These are phyloP conservation scores for Galerina sulciceps DNA, from an alignment of 768 basidiomycete species.

Conservation along the genomic window DNA sequence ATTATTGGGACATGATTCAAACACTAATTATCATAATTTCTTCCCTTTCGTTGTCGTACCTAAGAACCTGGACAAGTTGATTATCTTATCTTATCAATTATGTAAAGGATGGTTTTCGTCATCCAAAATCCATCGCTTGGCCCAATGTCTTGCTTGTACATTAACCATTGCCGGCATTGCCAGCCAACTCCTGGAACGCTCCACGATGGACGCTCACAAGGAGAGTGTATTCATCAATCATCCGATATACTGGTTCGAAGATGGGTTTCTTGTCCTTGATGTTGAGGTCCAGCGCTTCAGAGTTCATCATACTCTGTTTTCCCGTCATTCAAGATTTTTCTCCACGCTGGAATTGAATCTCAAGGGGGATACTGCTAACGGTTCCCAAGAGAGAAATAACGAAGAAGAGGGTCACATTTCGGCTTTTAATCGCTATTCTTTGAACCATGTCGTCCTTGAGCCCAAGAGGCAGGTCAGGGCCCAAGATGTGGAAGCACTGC, in stretches of 20 bases:
- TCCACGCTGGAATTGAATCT: constrained; percentile 8
- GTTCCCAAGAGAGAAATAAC: not conserved
- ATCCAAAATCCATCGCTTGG: too few species aligned
- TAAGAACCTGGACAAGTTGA: too few species aligned
- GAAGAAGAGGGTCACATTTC: not conserved
- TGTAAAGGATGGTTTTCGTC: too few species aligned
- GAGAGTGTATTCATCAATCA: constrained; percentile 31
- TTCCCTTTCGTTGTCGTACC: too few species aligned
- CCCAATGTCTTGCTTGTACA: too few species aligned
- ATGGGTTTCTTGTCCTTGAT: constrained; percentile 61
- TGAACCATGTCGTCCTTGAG: constrained; percentile 26
- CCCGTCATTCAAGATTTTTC: constrained; percentile 52
- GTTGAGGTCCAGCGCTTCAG: constrained; percentile 53
- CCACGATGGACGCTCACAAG: not conserved
- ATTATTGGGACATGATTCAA: too few species aligned
- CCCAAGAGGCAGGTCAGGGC: constrained; percentile 38
- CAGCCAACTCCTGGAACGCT: not conserved
- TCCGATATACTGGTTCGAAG: constrained; percentile 66
- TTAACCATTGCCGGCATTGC: too few species aligned
- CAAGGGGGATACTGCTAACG: not conserved
- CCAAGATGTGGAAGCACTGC: constrained; percentile 56
- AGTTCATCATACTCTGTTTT: constrained; percentile 57
- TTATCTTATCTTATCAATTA: too few species aligned
- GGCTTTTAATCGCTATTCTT: not conserved
- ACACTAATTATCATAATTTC: too few species aligned